Conservation (phyloP, 202 grass and related monocot genomes). For the Setaria italica region DNA sequence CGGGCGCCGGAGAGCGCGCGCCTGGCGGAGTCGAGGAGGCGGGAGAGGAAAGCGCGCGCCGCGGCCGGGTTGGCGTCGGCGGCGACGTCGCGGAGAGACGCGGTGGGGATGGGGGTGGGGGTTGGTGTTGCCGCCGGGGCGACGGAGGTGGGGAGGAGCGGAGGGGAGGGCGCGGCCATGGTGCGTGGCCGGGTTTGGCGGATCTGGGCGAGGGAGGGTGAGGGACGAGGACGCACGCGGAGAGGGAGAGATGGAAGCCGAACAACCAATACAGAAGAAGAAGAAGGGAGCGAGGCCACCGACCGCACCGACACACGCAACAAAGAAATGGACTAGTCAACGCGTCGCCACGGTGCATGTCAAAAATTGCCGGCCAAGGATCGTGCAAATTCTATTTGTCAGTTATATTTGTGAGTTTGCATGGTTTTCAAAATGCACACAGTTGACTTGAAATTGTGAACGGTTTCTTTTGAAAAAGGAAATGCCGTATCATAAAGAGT, state of each 20-base stretch:
- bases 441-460: no score
- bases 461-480: background rate
- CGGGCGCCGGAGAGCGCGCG: slow-evolving; percentile 47
- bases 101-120: background rate
- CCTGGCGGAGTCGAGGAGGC: slow-evolving; percentile 37
- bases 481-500: background rate
- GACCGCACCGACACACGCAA: no score
- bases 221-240: no score
- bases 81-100: background rate
- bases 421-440: no score
- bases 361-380: no score
- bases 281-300: no score
- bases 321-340: no score
- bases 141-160: slow-evolving; percentile 40
- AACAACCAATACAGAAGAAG: no score
- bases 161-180: slow-evolving; percentile 27
- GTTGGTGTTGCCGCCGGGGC: background rate
- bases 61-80: background rate
- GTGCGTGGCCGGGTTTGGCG: background rate
- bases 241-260: no score
- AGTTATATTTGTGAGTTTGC: no score
- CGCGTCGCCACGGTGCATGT: no score
- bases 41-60: slow-evolving; percentile 41
- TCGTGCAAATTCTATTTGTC: no score
- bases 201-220: background rate